These are phyloP conservation scores for Dentipellis fragilis DNA, from an alignment of 768 basidiomycete genomes.

Conservation along the genomic window DNA sequence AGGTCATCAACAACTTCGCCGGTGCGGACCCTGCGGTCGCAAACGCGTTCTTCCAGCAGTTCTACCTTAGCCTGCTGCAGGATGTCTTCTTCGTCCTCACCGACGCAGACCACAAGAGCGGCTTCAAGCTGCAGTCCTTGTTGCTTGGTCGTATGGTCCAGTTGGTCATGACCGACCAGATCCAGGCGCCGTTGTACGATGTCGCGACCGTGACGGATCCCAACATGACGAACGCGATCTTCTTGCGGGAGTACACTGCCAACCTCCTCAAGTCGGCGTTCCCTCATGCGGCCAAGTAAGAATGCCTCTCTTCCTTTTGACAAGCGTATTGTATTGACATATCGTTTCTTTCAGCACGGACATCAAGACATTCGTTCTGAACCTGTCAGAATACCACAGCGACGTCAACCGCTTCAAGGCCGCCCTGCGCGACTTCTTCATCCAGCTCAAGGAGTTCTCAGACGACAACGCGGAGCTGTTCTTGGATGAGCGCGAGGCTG, in stretches of 20 bases:
- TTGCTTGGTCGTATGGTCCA: slow-evolving; percentile 92
- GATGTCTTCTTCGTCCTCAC: slow-evolving; percentile 97
- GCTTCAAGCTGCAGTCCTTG: slow-evolving; percentile 90
- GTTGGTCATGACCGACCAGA: slow-evolving; percentile 72
- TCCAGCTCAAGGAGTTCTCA: slow-evolving; percentile 95
- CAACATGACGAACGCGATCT: slow-evolving; percentile 65
- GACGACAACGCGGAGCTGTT: slow-evolving; percentile 89
- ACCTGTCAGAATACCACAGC: slow-evolving; percentile 61
- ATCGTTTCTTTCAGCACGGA: slow-evolving; percentile 39
- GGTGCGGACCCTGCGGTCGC: slow-evolving; percentile 66
- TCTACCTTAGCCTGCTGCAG: slow-evolving; percentile 86
- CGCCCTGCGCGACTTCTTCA: slow-evolving; percentile 92
- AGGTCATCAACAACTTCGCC: slow-evolving; percentile 94
- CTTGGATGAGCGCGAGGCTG: slow-evolving; percentile 90
- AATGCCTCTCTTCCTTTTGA: neutral
- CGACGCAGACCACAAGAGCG: slow-evolving; percentile 97
- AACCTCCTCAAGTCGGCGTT: slow-evolving; percentile 84
- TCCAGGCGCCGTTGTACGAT: slow-evolving; percentile 81
- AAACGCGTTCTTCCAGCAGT: slow-evolving; percentile 94
- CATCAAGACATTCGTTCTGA: slow-evolving; percentile 58
- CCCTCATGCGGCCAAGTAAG: slow-evolving; percentile 83
- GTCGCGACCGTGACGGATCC: slow-evolving; percentile 61
- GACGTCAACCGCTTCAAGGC: slow-evolving; percentile 90
- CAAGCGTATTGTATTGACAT: slow-evolving; percentile 2
- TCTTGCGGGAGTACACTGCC: slow-evolving; percentile 78